Conservation (phyloP, 164 flowering plant genomes). For the Stephania japonica region DNA sequence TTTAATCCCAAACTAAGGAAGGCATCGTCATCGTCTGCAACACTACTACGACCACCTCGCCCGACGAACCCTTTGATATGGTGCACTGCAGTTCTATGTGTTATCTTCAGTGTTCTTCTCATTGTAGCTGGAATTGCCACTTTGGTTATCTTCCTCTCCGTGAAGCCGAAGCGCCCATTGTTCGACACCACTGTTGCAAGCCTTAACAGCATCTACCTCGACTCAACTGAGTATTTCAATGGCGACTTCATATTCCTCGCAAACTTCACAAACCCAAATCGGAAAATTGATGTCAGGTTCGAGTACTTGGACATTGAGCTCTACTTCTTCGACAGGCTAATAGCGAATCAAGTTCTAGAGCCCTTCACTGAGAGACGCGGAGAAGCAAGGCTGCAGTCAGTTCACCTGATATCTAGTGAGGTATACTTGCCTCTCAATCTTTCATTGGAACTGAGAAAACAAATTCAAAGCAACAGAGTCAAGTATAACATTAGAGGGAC, state of each 20-base stretch:
- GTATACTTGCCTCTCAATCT: conserved; percentile 50
- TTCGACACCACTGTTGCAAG: conserved; percentile 48
- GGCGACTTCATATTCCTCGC: conserved; percentile 61
- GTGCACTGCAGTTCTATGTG: conserved; percentile 48
- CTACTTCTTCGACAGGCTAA: conserved; percentile 46
- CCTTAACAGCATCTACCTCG: conserved; percentile 65
- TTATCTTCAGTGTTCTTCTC: conserved; percentile 54
- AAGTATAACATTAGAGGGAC: conserved; percentile 48
- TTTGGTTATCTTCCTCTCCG: conserved; percentile 45
- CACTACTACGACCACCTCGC: conserved; percentile 35
- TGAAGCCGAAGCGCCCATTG: conserved; percentile 51
- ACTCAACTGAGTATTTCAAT: conserved; percentile 55
- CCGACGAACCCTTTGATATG: conserved; percentile 57
- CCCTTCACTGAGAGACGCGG: conserved; percentile 50
- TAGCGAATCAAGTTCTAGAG: conserved; percentile 46
- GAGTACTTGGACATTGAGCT: conserved; percentile 51
- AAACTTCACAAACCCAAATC: conserved; percentile 76
- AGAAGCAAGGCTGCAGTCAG: conserved; percentile 35
- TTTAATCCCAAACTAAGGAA: no score
- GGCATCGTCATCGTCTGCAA: conserved; percentile 5
- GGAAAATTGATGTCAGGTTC: conserved; percentile 43
- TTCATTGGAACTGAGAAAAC: conserved; percentile 46
- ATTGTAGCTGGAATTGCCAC: conserved; percentile 58
- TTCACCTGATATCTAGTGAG: conserved; percentile 63
- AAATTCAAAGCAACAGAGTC: conserved; percentile 50